Conservation (phyloP, 1,139 yeast genomes). For the Kurtzmaniella quercitrusa region DNA sequence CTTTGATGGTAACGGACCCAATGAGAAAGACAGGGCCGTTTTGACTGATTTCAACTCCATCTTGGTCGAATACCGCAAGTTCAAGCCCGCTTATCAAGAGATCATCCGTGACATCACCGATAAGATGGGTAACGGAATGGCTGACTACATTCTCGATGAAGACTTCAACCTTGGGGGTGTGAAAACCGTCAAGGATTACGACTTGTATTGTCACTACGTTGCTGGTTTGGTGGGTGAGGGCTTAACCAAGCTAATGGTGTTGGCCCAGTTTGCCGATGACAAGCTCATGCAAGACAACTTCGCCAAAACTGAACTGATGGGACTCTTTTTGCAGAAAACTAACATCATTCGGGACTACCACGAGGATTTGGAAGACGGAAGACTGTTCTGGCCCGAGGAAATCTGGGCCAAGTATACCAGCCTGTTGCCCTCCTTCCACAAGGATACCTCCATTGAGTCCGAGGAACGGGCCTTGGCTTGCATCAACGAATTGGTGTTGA, state of each 20-base stretch:
- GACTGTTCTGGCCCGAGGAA: slow-evolving; percentile 96
- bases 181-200: slow-evolving; percentile 73
- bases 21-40: slow-evolving; percentile 78
- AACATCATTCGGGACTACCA: slow-evolving; percentile 93
- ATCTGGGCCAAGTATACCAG: slow-evolving; percentile 82
- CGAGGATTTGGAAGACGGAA: slow-evolving; percentile 87
- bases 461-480: slow-evolving; percentile 61
- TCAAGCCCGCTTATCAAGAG: slow-evolving; percentile 73
- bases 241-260: slow-evolving; percentile 71
- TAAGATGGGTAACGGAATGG: slow-evolving; percentile 98
- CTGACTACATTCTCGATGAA: slow-evolving; percentile 80
- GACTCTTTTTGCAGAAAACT: slow-evolving; percentile 88
- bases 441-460: slow-evolving; percentile 34
- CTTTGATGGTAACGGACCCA: slow-evolving; percentile 66
- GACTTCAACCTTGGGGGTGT: slow-evolving; percentile 78
- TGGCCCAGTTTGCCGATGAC: slow-evolving; percentile 60
- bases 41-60: slow-evolving; percentile 71
- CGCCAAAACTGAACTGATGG: slow-evolving; percentile 79
- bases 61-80: slow-evolving; percentile 63
- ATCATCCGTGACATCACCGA: slow-evolving; percentile 72
- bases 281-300: slow-evolving; percentile 48
- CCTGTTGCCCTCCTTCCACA: slow-evolving; percentile 54
- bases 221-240: slow-evolving; percentile 99
- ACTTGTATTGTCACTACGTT: slow-evolving; percentile 91
- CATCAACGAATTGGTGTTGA: slow-evolving; percentile 75